Evolutionary conservation across 2,329 filamentous ascomycete genomes (phyloP).

Genomic region (Macrophomina tecta): DNA sequence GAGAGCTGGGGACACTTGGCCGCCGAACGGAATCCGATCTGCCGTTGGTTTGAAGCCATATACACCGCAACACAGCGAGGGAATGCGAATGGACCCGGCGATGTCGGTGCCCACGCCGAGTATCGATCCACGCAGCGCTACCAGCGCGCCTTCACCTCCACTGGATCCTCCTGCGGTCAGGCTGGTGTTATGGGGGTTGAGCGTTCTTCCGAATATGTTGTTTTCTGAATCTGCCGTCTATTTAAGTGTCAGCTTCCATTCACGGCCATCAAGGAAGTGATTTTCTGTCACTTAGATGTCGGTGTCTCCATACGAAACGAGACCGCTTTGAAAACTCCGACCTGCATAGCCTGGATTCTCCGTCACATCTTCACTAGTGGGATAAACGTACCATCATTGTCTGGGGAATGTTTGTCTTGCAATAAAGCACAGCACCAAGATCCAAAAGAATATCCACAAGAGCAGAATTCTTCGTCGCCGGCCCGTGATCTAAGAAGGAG

Average conservation of each 20-base stretch:
- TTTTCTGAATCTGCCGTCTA: slow-evolving; percentile 53
- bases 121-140: slow-evolving; percentile 58
- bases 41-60: slow-evolving; percentile 41
- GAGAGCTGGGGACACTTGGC: slow-evolving; percentile 47
- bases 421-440: slow-evolving; percentile 60
- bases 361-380: too few relatives aligned
- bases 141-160: slow-evolving; percentile 63
- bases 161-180: slow-evolving; percentile 60
- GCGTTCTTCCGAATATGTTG: slow-evolving; percentile 59
- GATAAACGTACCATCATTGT: slow-evolving; percentile 54
- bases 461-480: slow-evolving; percentile 32
- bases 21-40: slow-evolving; percentile 47
- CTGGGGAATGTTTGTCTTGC: slow-evolving; percentile 61
- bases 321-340: too few relatives aligned
- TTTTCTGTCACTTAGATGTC: too few relatives aligned
- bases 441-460: slow-evolving; percentile 42
- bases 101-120: slow-evolving; percentile 54
- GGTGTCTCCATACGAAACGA: too few relatives aligned
- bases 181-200: slow-evolving; percentile 60
- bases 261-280: background rate
- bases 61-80: slow-evolving; percentile 23
- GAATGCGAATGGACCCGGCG: slow-evolving; percentile 29
- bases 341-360: too few relatives aligned
- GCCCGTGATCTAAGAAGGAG: slow-evolving; percentile 42
- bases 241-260: background rate